Evolutionary conservation across 805 yeast genomes (phyloP), one percentile per base, ranked within the genome.

Genomic region (Metschnikowia santaceciliae): DNA sequence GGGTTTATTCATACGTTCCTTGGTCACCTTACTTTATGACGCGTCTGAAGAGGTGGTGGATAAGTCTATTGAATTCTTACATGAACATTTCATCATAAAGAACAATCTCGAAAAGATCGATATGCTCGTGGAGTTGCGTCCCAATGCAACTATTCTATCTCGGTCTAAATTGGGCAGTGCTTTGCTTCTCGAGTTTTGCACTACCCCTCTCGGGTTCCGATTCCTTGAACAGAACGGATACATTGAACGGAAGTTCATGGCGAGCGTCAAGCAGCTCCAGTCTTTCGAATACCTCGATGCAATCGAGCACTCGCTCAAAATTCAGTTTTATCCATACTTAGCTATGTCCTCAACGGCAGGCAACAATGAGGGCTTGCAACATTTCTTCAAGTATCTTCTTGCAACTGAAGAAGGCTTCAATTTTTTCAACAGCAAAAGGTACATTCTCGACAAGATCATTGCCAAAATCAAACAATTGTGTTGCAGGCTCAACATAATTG

Each of bases 381-480:
- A 88, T 62, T 88, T 92, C 59, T 90, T 88, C 66, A 88, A 89
- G 14, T 88, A 84, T 59, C 71, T 92, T 43, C 86, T 89, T 0
- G 80, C 84, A 48, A 89, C 97, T 0, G 86, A 80, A 51, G 92
- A 88, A 52, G 98, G 98, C 0, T 74, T 88, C 48, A 74, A 75
- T 23, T 69, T 84, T 45, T 74, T 92, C 43, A 74, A 78, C 19
- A 51, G 59, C 37, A 54, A 56, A 26, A 50, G 60, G 32, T 71
- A 78, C 33, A 76, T 74, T 47, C 57, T 81, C 45, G 71, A 74
- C 13, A 67, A 65, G 33, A 65, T 79, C 39, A 57, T 68, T 13
- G 42, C 51, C 7, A 58, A 54, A 11, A 57, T 56, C 26, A n/a
- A 37, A 10, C 20, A 26, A 11, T 33, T 57, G 15, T 49, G 53